Evolutionary conservation across 345 rosid species (phyloP), one percentile per base, ranked within the genome.

Genomic region (Populus tremula): DNA sequence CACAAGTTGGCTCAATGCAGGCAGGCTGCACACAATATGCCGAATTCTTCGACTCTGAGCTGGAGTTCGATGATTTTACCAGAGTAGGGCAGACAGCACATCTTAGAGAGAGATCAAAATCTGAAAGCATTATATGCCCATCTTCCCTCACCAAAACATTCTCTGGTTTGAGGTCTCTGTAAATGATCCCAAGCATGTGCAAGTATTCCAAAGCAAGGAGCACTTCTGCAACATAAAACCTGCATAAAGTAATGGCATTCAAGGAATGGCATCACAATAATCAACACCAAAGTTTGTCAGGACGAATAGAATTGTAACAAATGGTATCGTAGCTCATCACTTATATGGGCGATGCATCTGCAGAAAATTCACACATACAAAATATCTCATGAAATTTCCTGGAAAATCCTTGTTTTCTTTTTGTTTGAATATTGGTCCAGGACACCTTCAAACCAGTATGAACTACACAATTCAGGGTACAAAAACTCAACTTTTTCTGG

Each of bases 141-240:
- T 82, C 84, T 69, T 82, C 84, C 69, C 84, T 50, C 29, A 82
- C 81, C 56, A 82, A 74, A 38, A 82, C 84, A 41, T 82, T 82
- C 76, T 82, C 84, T 11, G 84, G 84, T 65, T 82, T 82, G 21
- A 82, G 84, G 77, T 82, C 84, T 54, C 84, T 77, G 76, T 82
- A 82, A 49, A 82, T 82, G 72, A 82, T 82, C 68, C 84, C 84
- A 27, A 82, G 84, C 84, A 82, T 82, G 81, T 82, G 84, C 81
- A 82, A 74, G 72, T 82, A 82, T 76, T 82, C 84, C 78, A 82
- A 73, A 74, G 84, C 81, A 74, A 82, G 84, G 73, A 82, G 84
- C 49, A 78, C 79, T 70, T 82, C 84, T 41, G 84, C 84, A 10
- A 82, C 84, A 45, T 82, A 82, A 77, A 82, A 82, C 39, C 84